phyloP scores from a whole-genome alignment of 2,329 filamentous ascomycete genomes.

The Trichoderma hamatum region DNA sequence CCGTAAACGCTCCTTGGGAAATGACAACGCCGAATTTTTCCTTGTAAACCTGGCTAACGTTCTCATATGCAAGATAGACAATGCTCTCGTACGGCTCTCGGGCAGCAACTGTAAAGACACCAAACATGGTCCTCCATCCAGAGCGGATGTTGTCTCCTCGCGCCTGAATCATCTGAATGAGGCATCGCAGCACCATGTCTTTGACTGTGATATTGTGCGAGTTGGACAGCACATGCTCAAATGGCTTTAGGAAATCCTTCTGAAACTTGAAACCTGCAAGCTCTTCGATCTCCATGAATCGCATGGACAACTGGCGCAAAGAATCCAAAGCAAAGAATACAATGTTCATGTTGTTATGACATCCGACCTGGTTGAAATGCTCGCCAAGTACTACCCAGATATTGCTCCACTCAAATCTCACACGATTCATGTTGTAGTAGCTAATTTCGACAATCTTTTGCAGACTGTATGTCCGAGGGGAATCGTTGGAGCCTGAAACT shows the following conservation, averaged over 20 bases:
- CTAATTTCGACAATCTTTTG: conserved; percentile 99
- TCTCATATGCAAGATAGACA: conserved; percentile 95
- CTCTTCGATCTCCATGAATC: conserved; percentile 98
- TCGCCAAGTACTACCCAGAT: conserved; percentile 98
- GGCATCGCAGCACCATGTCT: conserved; percentile 92
- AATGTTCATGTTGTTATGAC: conserved; percentile 92
- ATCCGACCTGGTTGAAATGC: conserved; percentile 97
- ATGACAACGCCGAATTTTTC: conserved; percentile 95
- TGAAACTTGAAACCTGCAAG: conserved; percentile 99
- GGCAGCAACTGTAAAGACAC: conserved; percentile 94
- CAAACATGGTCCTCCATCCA: conserved; percentile 99
- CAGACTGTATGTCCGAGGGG: conserved; percentile 92
- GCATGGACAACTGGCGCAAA: conserved; percentile 92
- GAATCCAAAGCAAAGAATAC: conserved; percentile 98
- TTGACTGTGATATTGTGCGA: conserved; percentile 90
- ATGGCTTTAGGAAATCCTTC: conserved; percentile 98
- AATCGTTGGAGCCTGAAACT: conserved; percentile 93
- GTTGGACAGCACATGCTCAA: conserved; percentile 96
- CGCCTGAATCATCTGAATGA: conserved; percentile 99
- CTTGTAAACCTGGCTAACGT: conserved; percentile 93
- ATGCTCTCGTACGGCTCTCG: conserved; percentile 92
- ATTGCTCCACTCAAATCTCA: conserved; percentile 96
- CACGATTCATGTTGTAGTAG: conserved; percentile 99
- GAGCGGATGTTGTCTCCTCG: conserved; percentile 95
- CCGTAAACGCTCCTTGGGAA: conserved; percentile 93